A percentile compares a stretch with the other conserved stretches of the same genome.
These are phyloP conservation scores for Fusarium sp. DNA, from an alignment of 2,329 filamentous ascomycete genomes.

Conservation along the genomic window DNA sequence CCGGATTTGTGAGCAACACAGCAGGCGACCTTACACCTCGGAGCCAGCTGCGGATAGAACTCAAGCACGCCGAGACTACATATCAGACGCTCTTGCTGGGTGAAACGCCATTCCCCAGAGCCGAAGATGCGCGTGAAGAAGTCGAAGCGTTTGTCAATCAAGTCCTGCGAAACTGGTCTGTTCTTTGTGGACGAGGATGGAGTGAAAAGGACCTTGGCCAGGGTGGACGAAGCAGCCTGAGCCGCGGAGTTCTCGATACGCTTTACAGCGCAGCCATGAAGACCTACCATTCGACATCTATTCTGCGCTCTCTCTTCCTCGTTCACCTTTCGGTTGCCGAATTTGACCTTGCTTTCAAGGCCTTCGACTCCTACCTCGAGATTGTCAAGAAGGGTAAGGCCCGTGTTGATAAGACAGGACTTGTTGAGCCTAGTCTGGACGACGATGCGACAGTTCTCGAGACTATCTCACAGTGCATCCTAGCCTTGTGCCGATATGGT, in stretches of 20 bases:
- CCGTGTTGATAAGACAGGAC: constrained; percentile 81
- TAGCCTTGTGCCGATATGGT: constrained; percentile 85
- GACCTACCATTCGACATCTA: constrained; percentile 93
- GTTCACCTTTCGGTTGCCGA: constrained; percentile 90
- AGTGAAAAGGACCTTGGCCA: constrained; percentile 82
- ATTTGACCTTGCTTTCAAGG: constrained; percentile 90
- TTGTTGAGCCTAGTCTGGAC: constrained; percentile 78
- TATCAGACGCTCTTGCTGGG: constrained; percentile 84
- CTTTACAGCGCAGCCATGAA: constrained; percentile 92
- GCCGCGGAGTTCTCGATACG: constrained; percentile 83
- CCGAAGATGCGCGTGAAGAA: constrained; percentile 80
- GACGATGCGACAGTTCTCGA: constrained; percentile 80
- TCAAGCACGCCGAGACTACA: constrained; percentile 80
- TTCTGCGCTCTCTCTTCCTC: constrained; percentile 86
- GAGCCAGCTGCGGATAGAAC: constrained; percentile 76
- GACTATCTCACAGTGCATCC: constrained; percentile 83
- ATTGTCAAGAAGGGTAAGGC: constrained; percentile 88
- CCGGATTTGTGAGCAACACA: constrained; percentile 55
- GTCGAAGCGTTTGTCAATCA: constrained; percentile 85
- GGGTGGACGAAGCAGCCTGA: constrained; percentile 80
- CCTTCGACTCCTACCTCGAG: constrained; percentile 91
- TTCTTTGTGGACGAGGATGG: constrained; percentile 85
- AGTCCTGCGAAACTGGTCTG: constrained; percentile 85
- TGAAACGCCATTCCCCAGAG: constrained; percentile 86
- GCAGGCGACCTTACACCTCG: constrained; percentile 65